Evolutionary conservation across 148 eudicot genomes (phyloP), one percentile per base, ranked within the genome.

Genomic region (Vaccinium vitisidaea): DNA sequence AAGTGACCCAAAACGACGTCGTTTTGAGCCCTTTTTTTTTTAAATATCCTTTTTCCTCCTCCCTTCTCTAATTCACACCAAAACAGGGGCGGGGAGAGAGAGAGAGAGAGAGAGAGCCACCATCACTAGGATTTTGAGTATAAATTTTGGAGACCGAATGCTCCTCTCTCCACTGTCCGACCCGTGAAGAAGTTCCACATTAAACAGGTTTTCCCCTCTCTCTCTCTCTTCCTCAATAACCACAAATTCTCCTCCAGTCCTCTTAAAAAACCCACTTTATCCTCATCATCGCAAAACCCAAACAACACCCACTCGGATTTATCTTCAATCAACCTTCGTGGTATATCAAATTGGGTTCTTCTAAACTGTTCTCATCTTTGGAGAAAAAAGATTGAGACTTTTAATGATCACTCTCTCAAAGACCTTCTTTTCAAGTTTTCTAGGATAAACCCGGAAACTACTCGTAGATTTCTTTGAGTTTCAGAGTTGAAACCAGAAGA

Each of bases 381-480:
- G 84, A 79, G 75, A 73, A 65, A 81, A n/a, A 83, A 87, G 86
- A 77, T 70, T 80, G 84, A 84, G 36, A 65, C 1, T 25, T 82
- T 79, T 78, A 9, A 25, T 82, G 80, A 43, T 61, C 79, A 61
- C 61, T 84, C 91, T 9, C 54, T 95, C 39, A 87, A 88, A 89
- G 86, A 95, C 80, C 82, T 86, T 13, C 76, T 94, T 5, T 80
- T 92, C 82, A 86, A 84, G 36, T 84, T 95, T 25, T 93, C 90
- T 80, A 65, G 39, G 73, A 84, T 91, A 83, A 82, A 70, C 84
- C 98, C 98, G 79, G 89, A 58, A 69, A 90, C 69, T 73, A 84
- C 86, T 53, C 96, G 98, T 43, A 93, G 88, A 53, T 90, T 86
- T 87, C 82, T 92, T 86, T 82, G 96, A 23, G 79, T 85, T 75